Evolutionary conservation across 2,329 filamentous ascomycete species (phyloP), one percentile per base, ranked within the genome.

Genomic region (Bertia moriformis): DNA sequence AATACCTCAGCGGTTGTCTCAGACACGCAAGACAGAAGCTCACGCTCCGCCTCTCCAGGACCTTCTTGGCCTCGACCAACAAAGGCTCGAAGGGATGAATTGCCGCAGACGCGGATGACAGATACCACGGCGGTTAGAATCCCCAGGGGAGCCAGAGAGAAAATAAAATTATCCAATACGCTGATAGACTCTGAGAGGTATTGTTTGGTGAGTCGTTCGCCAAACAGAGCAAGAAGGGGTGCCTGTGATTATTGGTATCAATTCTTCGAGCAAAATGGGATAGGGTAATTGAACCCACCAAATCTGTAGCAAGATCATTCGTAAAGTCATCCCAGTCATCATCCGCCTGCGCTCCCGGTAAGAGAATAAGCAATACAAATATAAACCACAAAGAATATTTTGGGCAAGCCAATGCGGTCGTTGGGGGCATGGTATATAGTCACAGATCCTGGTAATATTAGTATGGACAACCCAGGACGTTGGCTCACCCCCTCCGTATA

Each of bases 231-330:
- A n/a, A 27, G 22, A 10, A 27, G 22, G 7, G 22, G 22, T 27
- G 22, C 22, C 22, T 27, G n/a, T 27, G 22, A 27, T 10, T 27
- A n/a, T n/a, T 7, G n/a, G 7, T n/a, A n/a, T 27, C n/a, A 27
- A n/a, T n/a, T n/a, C n/a, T n/a, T 27, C 22, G 22, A 27, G n/a
- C 22, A 4, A 20, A 2, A 1, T 17, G 4, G 3, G 35, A 19
- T 19, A 39, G 18, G 32, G 24, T 17, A 22, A 39, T 30, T n/a
- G n/a, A n/a, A 40, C 50, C 14, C 47, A 60, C 58, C 42, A 62
- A 45, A 39, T 62, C 57, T 1, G 55, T 55, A 1, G 53, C 53
- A 41, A 62, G 52, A 32, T 61, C 58, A 42, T 59, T 56, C 2
- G 55, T 49, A 39, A 62, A 58, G 18, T 59, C 50, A 30, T 58